These are phyloP conservation scores for Boechera divaricarpa DNA, from an alignment of 345 rosid genomes.

Conservation along the genomic window DNA sequence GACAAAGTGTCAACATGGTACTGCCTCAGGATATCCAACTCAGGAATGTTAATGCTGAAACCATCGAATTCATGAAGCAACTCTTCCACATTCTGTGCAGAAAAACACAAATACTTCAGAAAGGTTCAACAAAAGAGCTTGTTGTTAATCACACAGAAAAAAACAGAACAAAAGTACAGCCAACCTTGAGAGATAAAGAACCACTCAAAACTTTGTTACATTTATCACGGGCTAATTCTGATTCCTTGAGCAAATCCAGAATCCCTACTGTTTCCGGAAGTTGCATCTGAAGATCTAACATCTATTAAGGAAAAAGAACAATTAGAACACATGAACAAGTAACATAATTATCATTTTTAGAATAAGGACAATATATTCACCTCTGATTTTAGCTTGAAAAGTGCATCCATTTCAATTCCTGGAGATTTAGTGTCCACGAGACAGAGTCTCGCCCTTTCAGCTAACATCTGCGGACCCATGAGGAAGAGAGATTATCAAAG, in stretches of 20 bases:
- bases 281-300: constrained; percentile 71
- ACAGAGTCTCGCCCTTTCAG: constrained; percentile 57
- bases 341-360: constrained; percentile 17
- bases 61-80: constrained; percentile 62
- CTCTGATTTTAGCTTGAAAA: constrained; percentile 79
- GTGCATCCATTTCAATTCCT: constrained; percentile 59
- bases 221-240: constrained; percentile 62
- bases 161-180: constrained; percentile 29
- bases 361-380: constrained; percentile 47
- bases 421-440: constrained; percentile 49
- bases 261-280: constrained; percentile 66
- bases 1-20: constrained; percentile 57
- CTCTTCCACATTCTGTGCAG: constrained; percentile 64
- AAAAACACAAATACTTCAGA: constrained; percentile 10
- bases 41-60: constrained; percentile 62
- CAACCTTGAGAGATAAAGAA: constrained; percentile 64
- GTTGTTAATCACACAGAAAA: constrained; percentile 16
- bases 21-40: constrained; percentile 75
- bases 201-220: constrained; percentile 62
- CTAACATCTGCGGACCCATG: constrained; percentile 60
- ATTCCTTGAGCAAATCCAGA: constrained; percentile 56
- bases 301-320: constrained; percentile 50
- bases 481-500: constrained; percentile 29
- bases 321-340: constrained; percentile 24
- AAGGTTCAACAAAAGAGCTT: constrained; percentile 13